Conservation (phyloP, 441 rosid genomes). For the Viola pubescens region DNA sequence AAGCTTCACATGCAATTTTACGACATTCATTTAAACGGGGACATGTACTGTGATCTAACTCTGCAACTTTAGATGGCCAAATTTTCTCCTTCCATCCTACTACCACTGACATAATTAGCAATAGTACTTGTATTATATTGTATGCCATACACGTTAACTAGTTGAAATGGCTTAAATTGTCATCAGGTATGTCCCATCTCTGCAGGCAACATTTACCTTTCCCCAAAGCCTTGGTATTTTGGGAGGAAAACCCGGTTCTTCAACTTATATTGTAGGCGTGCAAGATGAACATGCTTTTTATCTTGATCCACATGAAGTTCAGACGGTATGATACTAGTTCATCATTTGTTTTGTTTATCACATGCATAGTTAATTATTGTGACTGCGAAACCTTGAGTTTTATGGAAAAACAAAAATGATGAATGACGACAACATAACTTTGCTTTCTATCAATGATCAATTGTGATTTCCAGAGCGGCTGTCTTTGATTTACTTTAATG, state of each 20-base stretch:
- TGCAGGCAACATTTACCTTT: conserved; percentile 65
- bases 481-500: no score
- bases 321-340: conserved; percentile 35
- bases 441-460: no score
- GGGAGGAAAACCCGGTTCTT: conserved; percentile 94
- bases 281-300: conserved; percentile 77
- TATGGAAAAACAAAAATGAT: no score
- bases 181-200: conserved; percentile 74
- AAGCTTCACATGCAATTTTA: neutral
- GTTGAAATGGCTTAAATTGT: conserved; percentile 14
- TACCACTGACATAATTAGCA: neutral
- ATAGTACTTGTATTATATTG: neutral
- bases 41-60: neutral
- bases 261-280: conserved; percentile 86
- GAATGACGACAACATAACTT: no score
- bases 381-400: no score
- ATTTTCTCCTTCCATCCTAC: neutral
- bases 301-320: conserved; percentile 90
- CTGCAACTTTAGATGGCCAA: neutral
- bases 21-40: neutral
- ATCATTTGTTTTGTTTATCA: neutral
- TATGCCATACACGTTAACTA: conserved; percentile 8
- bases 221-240: conserved; percentile 92
- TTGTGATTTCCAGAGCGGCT: no score
- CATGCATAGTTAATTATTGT: no score